Evolutionary conservation across 2,329 filamentous ascomycete genomes (phyloP).

Genomic region (Colletotrichum neosansevieriae): DNA sequence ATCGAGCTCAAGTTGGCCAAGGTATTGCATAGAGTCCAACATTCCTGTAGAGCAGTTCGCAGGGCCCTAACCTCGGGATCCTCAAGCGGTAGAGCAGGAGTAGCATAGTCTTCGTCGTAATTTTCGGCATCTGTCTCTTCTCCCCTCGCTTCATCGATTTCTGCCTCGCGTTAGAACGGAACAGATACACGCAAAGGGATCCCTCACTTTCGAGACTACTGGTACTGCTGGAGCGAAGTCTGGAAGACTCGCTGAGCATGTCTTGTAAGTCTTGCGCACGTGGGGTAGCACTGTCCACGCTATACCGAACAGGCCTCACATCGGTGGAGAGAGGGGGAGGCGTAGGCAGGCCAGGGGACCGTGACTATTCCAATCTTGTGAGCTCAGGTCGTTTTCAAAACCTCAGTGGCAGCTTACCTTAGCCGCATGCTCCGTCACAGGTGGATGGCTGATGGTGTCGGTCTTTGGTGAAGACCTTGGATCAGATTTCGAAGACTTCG

Average conservation of each 20-base stretch:
- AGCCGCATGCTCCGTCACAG: slow-evolving; percentile 50
- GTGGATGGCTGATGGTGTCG: slow-evolving; percentile 52
- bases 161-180: slow-evolving; percentile 52
- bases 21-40: slow-evolving; percentile 95
- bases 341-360: slow-evolving; percentile 60
- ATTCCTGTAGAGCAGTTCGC: slow-evolving; percentile 84
- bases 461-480: slow-evolving; percentile 52
- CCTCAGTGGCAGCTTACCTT: slow-evolving; percentile 48
- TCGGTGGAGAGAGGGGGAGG: slow-evolving; percentile 83
- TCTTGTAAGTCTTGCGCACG: slow-evolving; percentile 86
- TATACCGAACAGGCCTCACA: slow-evolving; percentile 74
- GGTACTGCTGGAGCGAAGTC: slow-evolving; percentile 74
- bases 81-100: slow-evolving; percentile 56
- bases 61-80: slow-evolving; percentile 75
- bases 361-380: slow-evolving; percentile 43
- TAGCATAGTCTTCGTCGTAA: slow-evolving; percentile 63
- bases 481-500: slow-evolving; percentile 1
- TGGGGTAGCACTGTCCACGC: slow-evolving; percentile 79
- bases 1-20: slow-evolving; percentile 86
- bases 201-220: slow-evolving; percentile 81
- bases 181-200: background rate
- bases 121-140: slow-evolving; percentile 67
- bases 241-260: slow-evolving; percentile 68
- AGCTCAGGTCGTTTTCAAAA: background rate
- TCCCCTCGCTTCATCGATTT: slow-evolving; percentile 68